Conservation (phyloP, 2,329 filamentous ascomycete genomes). For the Samsoniella hepiali region DNA sequence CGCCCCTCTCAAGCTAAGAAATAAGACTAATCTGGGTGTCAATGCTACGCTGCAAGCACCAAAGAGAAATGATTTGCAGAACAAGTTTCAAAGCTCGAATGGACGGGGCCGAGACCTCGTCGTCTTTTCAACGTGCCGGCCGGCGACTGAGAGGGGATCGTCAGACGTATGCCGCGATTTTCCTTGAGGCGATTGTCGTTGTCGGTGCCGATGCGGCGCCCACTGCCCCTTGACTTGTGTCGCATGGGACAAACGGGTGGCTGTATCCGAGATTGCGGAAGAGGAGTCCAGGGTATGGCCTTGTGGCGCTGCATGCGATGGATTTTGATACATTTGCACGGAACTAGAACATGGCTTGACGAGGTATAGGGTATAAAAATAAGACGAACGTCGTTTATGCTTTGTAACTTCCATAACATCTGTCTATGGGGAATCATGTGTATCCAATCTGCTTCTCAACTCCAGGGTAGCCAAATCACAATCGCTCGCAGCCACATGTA, state of each 20-base stretch:
- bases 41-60: constrained; percentile 11
- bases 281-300: neutral
- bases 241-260: neutral
- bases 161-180: neutral
- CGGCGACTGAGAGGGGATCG: neutral
- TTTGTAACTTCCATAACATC: neutral
- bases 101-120: neutral
- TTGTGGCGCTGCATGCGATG: too few species aligned
- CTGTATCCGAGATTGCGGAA: neutral
- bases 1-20: constrained; percentile 6
- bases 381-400: too few species aligned
- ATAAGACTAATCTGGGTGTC: neutral
- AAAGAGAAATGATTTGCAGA: constrained; percentile 17
- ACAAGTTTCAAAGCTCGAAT: constrained; percentile 11
- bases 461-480: neutral
- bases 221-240: neutral
- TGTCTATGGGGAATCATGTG: neutral
- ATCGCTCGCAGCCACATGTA: neutral
- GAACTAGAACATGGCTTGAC: too few species aligned
- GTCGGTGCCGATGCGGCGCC: constrained; percentile 6
- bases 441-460: neutral
- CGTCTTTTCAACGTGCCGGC: neutral
- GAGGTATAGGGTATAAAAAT: too few species aligned
- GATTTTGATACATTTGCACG: too few species aligned
- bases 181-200: neutral